A percentile compares a stretch with the other conserved stretches of the same genome.
Evolutionary conservation across 192 early-diverging fungal species (phyloP).

Genomic region (Lunasporangiospora selenospora): DNA sequence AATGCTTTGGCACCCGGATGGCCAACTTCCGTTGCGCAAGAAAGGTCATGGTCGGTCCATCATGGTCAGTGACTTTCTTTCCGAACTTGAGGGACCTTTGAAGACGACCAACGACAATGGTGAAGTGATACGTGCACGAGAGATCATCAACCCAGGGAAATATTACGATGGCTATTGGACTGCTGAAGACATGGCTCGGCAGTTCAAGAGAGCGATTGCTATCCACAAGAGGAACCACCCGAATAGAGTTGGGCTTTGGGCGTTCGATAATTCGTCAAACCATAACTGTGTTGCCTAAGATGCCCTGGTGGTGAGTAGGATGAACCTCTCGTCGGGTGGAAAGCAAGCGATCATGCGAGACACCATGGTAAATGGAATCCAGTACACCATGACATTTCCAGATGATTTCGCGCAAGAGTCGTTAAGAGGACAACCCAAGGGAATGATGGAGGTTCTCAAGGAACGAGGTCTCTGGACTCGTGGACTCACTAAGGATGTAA

Average conservation of each 20-base stretch:
- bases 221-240: slow-evolving; percentile 1
- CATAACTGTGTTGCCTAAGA: slow-evolving; percentile 8
- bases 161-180: no score
- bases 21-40: not conserved
- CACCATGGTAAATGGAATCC: no score
- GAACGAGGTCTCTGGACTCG: not conserved
- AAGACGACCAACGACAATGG: slow-evolving; percentile 1
- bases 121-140: no score
- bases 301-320: slow-evolving; percentile 13
- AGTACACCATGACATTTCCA: slow-evolving; percentile 8
- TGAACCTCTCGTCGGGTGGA: slow-evolving; percentile 4
- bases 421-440: slow-evolving; percentile 16
- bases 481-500: slow-evolving; percentile 1
- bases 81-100: not conserved
- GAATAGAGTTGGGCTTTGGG: slow-evolving; percentile 15
- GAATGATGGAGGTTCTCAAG: slow-evolving; percentile 15
- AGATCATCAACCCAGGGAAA: no score
- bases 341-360: slow-evolving; percentile 1
- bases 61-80: slow-evolving; percentile 16
- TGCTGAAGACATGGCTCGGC: no score
- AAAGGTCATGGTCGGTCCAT: slow-evolving; percentile 8
- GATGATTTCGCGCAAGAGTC: not conserved
- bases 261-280: slow-evolving; percentile 22
- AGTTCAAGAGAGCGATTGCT: no score
- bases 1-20: not conserved